These are phyloP conservation scores for Maudiozyma serrabonitensis DNA, from an alignment of 805 yeast genomes.

Conservation along the genomic window DNA sequence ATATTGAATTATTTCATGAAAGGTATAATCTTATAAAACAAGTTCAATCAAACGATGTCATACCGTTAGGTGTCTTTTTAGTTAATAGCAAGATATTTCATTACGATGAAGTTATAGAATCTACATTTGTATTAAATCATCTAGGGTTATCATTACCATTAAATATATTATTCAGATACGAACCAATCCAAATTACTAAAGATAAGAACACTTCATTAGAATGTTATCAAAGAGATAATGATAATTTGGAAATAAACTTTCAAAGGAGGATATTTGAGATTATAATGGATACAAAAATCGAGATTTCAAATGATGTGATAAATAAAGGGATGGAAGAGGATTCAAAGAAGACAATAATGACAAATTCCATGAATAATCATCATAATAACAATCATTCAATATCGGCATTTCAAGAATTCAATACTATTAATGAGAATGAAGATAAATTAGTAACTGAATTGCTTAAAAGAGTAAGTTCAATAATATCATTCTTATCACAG, in stretches of 20 bases:
- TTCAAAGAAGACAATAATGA: neutral
- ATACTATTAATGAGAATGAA: neutral
- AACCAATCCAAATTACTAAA: conserved; percentile 2
- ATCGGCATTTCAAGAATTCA: neutral
- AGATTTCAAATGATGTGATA: neutral
- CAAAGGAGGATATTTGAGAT: neutral
- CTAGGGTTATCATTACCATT: neutral
- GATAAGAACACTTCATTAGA: neutral
- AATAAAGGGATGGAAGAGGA: neutral
- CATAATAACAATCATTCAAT: neutral
- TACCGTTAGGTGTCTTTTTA: conserved; percentile 4
- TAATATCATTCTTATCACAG: conserved; percentile 13
- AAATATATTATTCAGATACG: conserved; percentile 6
- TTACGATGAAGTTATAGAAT: conserved; percentile 3
- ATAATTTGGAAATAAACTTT: neutral
- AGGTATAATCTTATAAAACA: conserved; percentile 5
- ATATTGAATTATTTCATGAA: conserved; percentile 3
- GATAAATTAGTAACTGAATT: conserved; percentile 4
- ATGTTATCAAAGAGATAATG: neutral
- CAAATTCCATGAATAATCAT: neutral
- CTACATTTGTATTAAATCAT: neutral
- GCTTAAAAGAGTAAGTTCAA: conserved; percentile 10
- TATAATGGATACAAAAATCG: neutral
- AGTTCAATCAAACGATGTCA: neutral
- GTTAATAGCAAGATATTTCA: conserved; percentile 7